Base-by-base conservation (phyloP, 2,329 filamentous ascomycete genomes). In the Metarhizium humberi region DNA sequence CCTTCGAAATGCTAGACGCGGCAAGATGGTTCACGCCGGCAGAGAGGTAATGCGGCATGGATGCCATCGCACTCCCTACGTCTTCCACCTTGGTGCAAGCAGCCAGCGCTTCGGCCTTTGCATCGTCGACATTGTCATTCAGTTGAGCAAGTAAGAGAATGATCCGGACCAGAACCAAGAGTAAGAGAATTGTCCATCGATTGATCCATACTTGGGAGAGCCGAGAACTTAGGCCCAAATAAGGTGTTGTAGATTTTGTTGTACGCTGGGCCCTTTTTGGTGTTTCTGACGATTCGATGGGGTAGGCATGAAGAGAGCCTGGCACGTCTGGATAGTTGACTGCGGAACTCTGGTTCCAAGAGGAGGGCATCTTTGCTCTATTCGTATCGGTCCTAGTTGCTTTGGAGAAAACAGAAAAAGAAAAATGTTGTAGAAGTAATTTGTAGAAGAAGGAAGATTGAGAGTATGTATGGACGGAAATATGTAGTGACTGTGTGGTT, bases 121-220 rank as follows among this genome's bases (percentile, higher is more conserved):
- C 92, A 55, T 85, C 84, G 54, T 73, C 82, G 60, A 97, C 81
- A 67, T 92, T 85, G 62, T 83, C 78, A 67, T 91, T 79, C 59
- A 96, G 80, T 63, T 81, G 80, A 55, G 79, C 78, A 55, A 92
- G 81, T 42, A 92, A 84, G 57, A 97, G 77, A 53, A 99, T 74
- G 57, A 92, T 81, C 56, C 92, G 84, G 59, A 87, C 82, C 53
- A 99, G 84, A 55, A 97, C 86, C 54, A 99, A 84, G 57, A 96
- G 71, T 50, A 97, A 78, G 50, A 99, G 79, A 57, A 97, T 78
- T 43, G 94, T 97, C 94, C 94, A 99, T 71, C 89, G 84, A 77
- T 99, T 97, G 75, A 99, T 85, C 91, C 92, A 96, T 71, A 95
- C 81, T 77, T 99, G 94, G 53, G 94, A 97, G 64, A 97, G 80